Evolutionary conservation across 495 filamentous ascomycete species (phyloP).

Genomic region (Penicillium tannophilum): DNA sequence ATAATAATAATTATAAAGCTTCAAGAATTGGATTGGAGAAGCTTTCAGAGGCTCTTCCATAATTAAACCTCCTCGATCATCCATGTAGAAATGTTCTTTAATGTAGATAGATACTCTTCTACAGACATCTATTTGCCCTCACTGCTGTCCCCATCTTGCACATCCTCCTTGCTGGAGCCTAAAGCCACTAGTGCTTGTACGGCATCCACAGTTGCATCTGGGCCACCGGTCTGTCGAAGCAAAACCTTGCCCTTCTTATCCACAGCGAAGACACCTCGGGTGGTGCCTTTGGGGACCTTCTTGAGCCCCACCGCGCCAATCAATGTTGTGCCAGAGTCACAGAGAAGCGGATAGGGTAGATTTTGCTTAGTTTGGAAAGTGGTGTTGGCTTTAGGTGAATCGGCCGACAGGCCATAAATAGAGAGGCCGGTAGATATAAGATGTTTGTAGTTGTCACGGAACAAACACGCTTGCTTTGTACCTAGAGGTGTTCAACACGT

Average conservation of each 20-base stretch:
- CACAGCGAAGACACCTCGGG: slow-evolving; percentile 82
- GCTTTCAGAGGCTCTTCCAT: background rate
- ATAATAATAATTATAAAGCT: too few relatives aligned
- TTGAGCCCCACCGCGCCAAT: slow-evolving; percentile 76
- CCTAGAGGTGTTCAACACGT: slow-evolving; percentile 48
- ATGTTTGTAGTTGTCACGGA: slow-evolving; percentile 77
- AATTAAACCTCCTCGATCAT: background rate
- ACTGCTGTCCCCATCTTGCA: slow-evolving; percentile 13
- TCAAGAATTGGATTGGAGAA: background rate
- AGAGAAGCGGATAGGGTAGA: slow-evolving; percentile 86
- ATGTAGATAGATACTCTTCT: background rate
- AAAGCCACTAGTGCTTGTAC: slow-evolving; percentile 40
- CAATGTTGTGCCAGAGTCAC: slow-evolving; percentile 71
- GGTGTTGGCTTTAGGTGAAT: slow-evolving; percentile 86
- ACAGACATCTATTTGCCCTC: slow-evolving; percentile 12
- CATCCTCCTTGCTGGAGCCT: slow-evolving; percentile 6
- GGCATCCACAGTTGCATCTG: slow-evolving; percentile 51
- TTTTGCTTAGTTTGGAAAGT: slow-evolving; percentile 87
- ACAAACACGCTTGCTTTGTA: slow-evolving; percentile 90
- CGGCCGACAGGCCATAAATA: slow-evolving; percentile 86
- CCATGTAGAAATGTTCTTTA: background rate
- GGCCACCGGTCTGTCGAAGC: slow-evolving; percentile 45
- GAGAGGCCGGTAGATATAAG: slow-evolving; percentile 79
- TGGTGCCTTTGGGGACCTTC: slow-evolving; percentile 75
- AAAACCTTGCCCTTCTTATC: slow-evolving; percentile 64